Evolutionary conservation across 371 early-diverging fungal genomes (phyloP).

Genomic region (Circinella umbellata): DNA sequence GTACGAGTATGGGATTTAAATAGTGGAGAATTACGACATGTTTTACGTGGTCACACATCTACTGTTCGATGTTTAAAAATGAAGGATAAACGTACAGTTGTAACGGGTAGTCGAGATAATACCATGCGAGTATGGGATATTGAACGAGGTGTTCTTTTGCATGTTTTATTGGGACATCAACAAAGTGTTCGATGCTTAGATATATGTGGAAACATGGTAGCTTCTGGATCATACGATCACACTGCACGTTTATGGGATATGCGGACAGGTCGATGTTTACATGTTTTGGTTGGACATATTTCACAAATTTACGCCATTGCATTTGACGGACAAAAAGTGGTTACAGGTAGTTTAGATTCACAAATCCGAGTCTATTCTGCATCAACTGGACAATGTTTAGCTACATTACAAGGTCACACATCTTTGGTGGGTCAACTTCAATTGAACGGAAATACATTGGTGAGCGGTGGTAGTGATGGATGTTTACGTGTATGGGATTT

Average conservation of each 20-base stretch:
- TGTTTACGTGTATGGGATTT: slow-evolving; percentile 90
- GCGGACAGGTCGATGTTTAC: slow-evolving; percentile 69
- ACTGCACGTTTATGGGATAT: slow-evolving; percentile 91
- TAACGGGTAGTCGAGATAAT: slow-evolving; percentile 92
- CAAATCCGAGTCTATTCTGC: slow-evolving; percentile 77
- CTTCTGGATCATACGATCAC: slow-evolving; percentile 91
- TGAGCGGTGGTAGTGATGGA: slow-evolving; percentile 89
- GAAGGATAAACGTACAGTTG: slow-evolving; percentile 67
- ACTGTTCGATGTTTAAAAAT: slow-evolving; percentile 92
- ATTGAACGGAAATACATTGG: slow-evolving; percentile 71
- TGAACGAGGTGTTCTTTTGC: slow-evolving; percentile 63
- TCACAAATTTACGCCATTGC: slow-evolving; percentile 74
- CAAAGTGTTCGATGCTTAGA: slow-evolving; percentile 87
- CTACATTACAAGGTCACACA: slow-evolving; percentile 78
- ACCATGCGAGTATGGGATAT: slow-evolving; percentile 85
- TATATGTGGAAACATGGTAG: slow-evolving; percentile 73
- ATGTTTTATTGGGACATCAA: slow-evolving; percentile 76
- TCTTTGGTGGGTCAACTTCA: slow-evolving; percentile 88
- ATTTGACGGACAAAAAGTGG: slow-evolving; percentile 68
- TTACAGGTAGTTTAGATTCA: slow-evolving; percentile 81
- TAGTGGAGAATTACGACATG: slow-evolving; percentile 73
- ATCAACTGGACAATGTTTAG: slow-evolving; percentile 61
- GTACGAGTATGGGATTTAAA: slow-evolving; percentile 91
- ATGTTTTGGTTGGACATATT: slow-evolving; percentile 72
- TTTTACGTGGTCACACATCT: slow-evolving; percentile 88